Percentiles rank a stretch among this genome's conserved stretches.
These are phyloP conservation scores for Rhizophora apiculata DNA, from an alignment of 345 rosid genomes.

Conservation along the genomic window DNA sequence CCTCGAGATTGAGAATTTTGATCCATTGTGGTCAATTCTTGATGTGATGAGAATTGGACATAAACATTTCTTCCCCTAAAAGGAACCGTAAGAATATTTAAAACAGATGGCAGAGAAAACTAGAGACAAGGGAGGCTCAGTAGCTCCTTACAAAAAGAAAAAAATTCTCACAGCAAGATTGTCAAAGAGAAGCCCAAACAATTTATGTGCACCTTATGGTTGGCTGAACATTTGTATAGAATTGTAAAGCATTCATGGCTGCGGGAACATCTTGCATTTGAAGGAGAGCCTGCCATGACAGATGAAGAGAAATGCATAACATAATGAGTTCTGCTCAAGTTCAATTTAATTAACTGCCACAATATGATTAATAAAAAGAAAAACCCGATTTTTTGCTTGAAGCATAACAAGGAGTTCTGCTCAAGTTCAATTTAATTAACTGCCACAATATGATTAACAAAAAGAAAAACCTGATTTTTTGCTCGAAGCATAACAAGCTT, in stretches of 20 bases:
- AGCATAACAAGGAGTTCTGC: slow-evolving; percentile 69
- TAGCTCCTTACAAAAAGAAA: neutral
- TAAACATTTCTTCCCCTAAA: slow-evolving; percentile 94
- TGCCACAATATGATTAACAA: neutral
- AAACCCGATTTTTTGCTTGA: slow-evolving; percentile 94
- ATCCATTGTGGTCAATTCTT: slow-evolving; percentile 91
- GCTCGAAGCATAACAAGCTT: slow-evolving; percentile 99
- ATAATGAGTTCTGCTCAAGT: neutral
- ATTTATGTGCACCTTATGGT: slow-evolving; percentile 52
- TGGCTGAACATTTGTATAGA: slow-evolving; percentile 79
- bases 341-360: slow-evolving; percentile 3
- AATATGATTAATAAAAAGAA: slow-evolving; percentile 1
- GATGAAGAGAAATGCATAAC: slow-evolving; percentile 9
- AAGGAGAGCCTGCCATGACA: slow-evolving; percentile 72
- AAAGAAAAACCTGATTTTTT: slow-evolving; percentile 77
- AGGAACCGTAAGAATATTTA: slow-evolving; percentile 1
- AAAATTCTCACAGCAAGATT: neutral
- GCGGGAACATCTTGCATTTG: slow-evolving; percentile 97
- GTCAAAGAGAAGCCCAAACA: neutral
- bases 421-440: slow-evolving; percentile 5
- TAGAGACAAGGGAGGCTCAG: neutral
- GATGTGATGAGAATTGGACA: slow-evolving; percentile 97
- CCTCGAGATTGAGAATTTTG: slow-evolving; percentile 91
- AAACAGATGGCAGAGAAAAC: neutral
- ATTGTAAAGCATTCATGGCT: slow-evolving; percentile 79